Base-by-base conservation (phyloP, 164 flowering plant genomes). In the Pachysandra terminalis region DNA sequence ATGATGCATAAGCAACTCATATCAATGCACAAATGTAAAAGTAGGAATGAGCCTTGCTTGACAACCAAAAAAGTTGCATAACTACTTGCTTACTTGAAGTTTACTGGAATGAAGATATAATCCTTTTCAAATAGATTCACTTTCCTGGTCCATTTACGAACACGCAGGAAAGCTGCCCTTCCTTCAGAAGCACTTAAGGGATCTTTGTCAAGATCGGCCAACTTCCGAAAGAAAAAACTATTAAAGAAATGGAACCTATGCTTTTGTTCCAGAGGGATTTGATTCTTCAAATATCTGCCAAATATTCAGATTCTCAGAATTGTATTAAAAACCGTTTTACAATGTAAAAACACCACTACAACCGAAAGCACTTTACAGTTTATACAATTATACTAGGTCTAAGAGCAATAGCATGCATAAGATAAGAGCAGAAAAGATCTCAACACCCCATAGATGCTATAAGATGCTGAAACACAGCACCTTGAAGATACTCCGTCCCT, bases 141-240 rank as follows among this genome's bases (percentile, higher is more conserved):
- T 82, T 95, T 95, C 76, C 96, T 84, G 25, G 99, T 95, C 99
- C 99, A 95, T 71, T 90, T 92, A 41, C 86, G 92, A 70, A 95
- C 99, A 78, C 95, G 97, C 37, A 75, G 87, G 77, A 92, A 95
- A 73, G 96, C 97, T 65, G 91, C 96, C 71, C 81, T 84, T 61
- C 99, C 97, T 74, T 90, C 96, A 61, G 81, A 81, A 69, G 81
- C 86, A 78, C 87, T 82, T 17, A 83, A 78, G 32, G 91, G 94
- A 81, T 86, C 83, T 82, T 88, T 92, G 82, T 89, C 97, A 41
- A 87, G 73, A 80, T 92, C 97, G 67, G 89, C 97, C 73, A 95
- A 80, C 81, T 95, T 95, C 37, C 96, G 86, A 68, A 92, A 95
- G 90, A 95, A 95, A 71, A 95, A 95, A 77, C 98, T 83, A 76